Evolutionary conservation across 1,284 basidiomycete genomes (phyloP).

Genomic region (Ustilago nuda): DNA sequence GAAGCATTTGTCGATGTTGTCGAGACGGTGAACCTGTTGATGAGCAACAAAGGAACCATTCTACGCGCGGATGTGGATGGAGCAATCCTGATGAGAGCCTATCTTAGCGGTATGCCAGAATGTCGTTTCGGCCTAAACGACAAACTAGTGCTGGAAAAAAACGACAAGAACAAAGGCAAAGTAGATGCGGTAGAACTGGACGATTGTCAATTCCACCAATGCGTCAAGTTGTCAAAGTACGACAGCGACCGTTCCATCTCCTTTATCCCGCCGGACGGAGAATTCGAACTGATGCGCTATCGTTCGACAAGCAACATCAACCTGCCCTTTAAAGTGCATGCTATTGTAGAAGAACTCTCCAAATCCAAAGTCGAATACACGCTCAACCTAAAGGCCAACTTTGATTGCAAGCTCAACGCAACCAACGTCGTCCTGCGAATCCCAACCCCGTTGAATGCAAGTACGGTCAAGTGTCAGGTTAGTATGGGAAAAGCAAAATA

Average conservation of each 20-base stretch:
- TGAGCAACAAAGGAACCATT: conserved; percentile 93
- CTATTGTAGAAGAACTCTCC: conserved; percentile 91
- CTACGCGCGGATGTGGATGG: conserved; percentile 98
- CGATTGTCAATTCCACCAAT: conserved; percentile 99
- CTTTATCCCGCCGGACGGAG: conserved; percentile 97
- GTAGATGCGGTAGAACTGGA: conserved; percentile 77
- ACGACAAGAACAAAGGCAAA: conserved; percentile 50
- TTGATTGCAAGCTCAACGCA: conserved; percentile 90
- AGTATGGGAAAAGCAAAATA: conserved; percentile 96
- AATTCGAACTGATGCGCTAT: conserved; percentile 98
- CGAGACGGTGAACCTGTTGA: conserved; percentile 93
- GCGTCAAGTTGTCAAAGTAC: conserved; percentile 92
- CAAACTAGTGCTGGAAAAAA: conserved; percentile 95
- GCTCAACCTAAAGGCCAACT: conserved; percentile 87
- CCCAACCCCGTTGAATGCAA: conserved; percentile 94
- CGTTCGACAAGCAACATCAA: conserved; percentile 95
- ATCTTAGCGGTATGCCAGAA: conserved; percentile 92
- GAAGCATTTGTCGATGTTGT: conserved; percentile 98
- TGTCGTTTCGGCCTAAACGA: conserved; percentile 99
- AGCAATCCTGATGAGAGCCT: conserved; percentile 97
- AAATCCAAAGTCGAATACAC: conserved; percentile 92
- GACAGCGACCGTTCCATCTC: conserved; percentile 92
- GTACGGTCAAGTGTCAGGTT: conserved; percentile 89
- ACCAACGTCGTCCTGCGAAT: conserved; percentile 92
- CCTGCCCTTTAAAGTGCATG: conserved; percentile 87